Evolutionary conservation across 2,329 filamentous ascomycete genomes (phyloP), one percentile per base, ranked within the genome.

Genomic region (Aspergillus aculeatinus): DNA sequence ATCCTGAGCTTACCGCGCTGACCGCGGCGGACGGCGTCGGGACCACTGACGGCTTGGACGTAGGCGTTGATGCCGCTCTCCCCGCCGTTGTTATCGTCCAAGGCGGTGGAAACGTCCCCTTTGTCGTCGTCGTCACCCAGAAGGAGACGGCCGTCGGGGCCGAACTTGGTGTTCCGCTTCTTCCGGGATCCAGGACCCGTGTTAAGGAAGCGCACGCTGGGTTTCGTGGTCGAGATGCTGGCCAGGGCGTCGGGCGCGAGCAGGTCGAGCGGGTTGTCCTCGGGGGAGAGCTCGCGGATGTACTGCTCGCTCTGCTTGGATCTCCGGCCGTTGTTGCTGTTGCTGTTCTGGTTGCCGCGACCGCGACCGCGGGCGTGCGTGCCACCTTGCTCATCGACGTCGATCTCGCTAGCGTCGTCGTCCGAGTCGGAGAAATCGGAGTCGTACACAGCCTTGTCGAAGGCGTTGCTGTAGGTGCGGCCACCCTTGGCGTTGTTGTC

Each of bases 201-300:
- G 64, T 77, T 76, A 51, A 77, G 69, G 72, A 79, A 78, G 47
- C 77, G 75, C n/a, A 78, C 69, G 56, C 71, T 76, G 25, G 93
- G 94, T 75, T 92, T 94, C 11, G 92, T 96, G 5, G 91, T 91
- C 2, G 93, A 96, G 70, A 99, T 97, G 74, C 92, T 95, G 57
- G 92, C 94, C 48, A 99, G 85, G 9, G 93, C 92, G 72, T 89
- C 89, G 63, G 91, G 90, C 70, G 95, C 94, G 16, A 99, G 85
- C 50, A 99, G 85, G 79, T 99, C 95, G 48, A 99, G 88, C 1
- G 95, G 95, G 75, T 98, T 95, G 68, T 96, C 91, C 60, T 96
- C 92, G 62, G 96, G 76, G 2, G 76, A 78, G 39, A 72, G 90
- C 79, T 98, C 94, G 62, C 96, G 85, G 68, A 99, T 98, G 77